phyloP scores from a whole-genome alignment of 306 rosid genomes.

The Inga laurina region DNA sequence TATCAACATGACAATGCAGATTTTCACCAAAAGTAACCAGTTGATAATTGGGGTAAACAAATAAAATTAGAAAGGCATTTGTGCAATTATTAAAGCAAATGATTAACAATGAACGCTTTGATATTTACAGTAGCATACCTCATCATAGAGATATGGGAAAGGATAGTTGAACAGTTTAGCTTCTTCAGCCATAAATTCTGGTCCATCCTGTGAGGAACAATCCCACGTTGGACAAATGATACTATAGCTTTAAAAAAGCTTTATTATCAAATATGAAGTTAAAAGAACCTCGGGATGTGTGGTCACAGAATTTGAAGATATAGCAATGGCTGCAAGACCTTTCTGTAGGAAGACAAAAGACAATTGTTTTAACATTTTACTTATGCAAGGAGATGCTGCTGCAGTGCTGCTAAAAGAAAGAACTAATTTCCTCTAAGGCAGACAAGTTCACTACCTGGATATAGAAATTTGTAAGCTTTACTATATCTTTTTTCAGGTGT shows the following conservation, averaged over 20 bases:
- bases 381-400: neutral
- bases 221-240: slow-evolving; percentile 45
- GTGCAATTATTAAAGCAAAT: slow-evolving; percentile 1
- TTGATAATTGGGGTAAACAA: slow-evolving; percentile 4
- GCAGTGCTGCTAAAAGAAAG: slow-evolving; percentile 10
- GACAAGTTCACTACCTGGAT: slow-evolving; percentile 59
- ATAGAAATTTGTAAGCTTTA: slow-evolving; percentile 73
- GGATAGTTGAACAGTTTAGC: slow-evolving; percentile 76
- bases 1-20: slow-evolving; percentile 1
- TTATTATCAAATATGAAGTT: slow-evolving; percentile 37
- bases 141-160: slow-evolving; percentile 89
- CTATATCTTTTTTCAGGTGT: slow-evolving; percentile 78
- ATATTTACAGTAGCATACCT: slow-evolving; percentile 48
- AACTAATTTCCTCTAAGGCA: slow-evolving; percentile 16
- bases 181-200: slow-evolving; percentile 86
- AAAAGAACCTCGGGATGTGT: slow-evolving; percentile 88
- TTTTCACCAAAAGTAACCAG: neutral
- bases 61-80: slow-evolving; percentile 27
- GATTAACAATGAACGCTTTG: neutral
- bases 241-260: slow-evolving; percentile 40
- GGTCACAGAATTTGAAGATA: slow-evolving; percentile 82
- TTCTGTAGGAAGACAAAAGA: slow-evolving; percentile 52
- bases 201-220: slow-evolving; percentile 87
- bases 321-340: slow-evolving; percentile 81
- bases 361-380: slow-evolving; percentile 19